Base-by-base conservation (phyloP, 2,329 filamentous ascomycete species). In the Beauveria australis region DNA sequence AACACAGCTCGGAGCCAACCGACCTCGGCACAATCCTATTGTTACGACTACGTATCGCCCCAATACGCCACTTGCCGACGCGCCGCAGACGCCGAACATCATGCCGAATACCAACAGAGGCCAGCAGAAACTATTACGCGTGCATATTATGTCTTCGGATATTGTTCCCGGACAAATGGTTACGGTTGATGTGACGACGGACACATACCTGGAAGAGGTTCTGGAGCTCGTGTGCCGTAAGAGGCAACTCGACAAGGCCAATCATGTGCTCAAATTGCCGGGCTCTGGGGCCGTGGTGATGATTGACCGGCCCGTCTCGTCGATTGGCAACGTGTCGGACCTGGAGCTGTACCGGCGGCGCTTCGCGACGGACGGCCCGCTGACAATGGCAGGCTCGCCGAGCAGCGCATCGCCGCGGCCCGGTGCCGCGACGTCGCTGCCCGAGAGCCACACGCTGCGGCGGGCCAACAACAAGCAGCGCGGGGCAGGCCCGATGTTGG, bases 141-240 rank as follows among this genome's bases (percentile, higher is more conserved):
- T 93, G 53, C 87, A 91, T 70, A 89, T 91, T 65, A 78, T 85
- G 72, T 85, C 84, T 5, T 81, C 85, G 0, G 88, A 92, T 68
- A 79, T 85, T 6, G 81, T 88, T 9, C 84, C 89, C 52, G 87
- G 88, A n/a, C 87, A 88, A 68, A 85, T 86, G 76, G 82, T 91
- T 26, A 87, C 86, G 1, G 76, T 92, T 19, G 85, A 89, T 63
- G 89, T 91, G 51, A 92, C 88, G 0, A 91, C 89, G 0, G 89
- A 93, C 66, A 93, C 87, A 33, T 94, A 92, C 70, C 83, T 94
- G 49, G 89, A 88, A 48, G 89, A 94, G 71, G 85, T 94, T 30
- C 84, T 93, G 56, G 89, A 93, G 68, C 80, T 86, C 65, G 87
- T 90, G 2, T 94, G 90, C 71, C 83, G 86, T 47, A 90, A 89